A percentile compares a stretch with the other conserved stretches of the same genome.
phyloP scores from a whole-genome alignment of 2,329 filamentous ascomycete genomes.

The Ophiostoma novo-ulmi region DNA sequence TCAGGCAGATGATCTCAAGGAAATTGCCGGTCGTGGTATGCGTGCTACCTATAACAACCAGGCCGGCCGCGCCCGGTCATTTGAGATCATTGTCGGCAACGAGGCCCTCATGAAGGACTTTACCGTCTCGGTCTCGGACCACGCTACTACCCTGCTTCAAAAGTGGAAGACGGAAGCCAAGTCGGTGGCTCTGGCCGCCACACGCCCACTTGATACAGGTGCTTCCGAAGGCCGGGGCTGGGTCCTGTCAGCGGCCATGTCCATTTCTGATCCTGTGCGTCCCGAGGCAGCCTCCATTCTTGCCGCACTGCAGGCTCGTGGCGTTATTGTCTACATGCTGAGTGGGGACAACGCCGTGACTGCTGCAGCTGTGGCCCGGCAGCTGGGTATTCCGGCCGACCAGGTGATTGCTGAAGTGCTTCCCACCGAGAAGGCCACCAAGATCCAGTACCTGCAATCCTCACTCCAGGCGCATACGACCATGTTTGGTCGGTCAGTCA shows the following conservation, averaged over 20 bases:
- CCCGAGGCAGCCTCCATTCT: constrained; percentile 65
- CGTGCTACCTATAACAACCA: constrained; percentile 46
- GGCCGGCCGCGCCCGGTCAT: constrained; percentile 28
- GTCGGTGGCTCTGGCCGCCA: constrained; percentile 57
- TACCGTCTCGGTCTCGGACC: constrained; percentile 38
- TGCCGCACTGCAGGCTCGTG: constrained; percentile 55
- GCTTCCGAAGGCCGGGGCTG: constrained; percentile 33
- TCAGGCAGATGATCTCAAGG: constrained; percentile 48
- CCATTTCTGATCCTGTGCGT: constrained; percentile 76
- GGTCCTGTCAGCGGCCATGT: constrained; percentile 60
- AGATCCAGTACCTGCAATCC: constrained; percentile 59
- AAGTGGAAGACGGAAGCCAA: constrained; percentile 60
- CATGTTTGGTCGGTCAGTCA: constrained; percentile 11
- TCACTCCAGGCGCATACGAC: constrained; percentile 40
- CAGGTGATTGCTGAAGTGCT: constrained; percentile 86
- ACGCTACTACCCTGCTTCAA: constrained; percentile 39
- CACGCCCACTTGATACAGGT: constrained; percentile 30
- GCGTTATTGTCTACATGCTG: constrained; percentile 82
- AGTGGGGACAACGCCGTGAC: constrained; percentile 88
- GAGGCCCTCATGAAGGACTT: constrained; percentile 60
- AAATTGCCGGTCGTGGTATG: constrained; percentile 67
- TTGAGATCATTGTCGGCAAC: constrained; percentile 64
- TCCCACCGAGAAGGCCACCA: constrained; percentile 73
- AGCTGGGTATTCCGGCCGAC: constrained; percentile 64
- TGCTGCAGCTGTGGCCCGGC: constrained; percentile 68